Percentiles rank a stretch among this genome's conserved stretches.
phyloP scores from a whole-genome alignment of 257 asterid genomes.

The Ilex asprella region DNA sequence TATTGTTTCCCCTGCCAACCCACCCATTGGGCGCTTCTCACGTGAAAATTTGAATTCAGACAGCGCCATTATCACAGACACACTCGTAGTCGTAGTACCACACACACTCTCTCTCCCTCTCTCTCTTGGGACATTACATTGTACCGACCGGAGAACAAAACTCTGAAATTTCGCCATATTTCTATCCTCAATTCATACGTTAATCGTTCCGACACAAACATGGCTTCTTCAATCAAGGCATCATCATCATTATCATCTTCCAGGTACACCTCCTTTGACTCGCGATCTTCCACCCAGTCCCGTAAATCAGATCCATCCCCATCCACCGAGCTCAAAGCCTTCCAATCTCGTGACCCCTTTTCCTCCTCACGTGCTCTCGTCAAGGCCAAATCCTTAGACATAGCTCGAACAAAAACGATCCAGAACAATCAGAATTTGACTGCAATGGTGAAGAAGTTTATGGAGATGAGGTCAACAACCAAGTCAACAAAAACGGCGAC shows the following conservation, averaged over 20 bases:
- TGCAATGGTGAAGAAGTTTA: slow-evolving; percentile 65
- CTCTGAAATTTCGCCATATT: slow-evolving; percentile 5
- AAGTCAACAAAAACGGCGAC: neutral
- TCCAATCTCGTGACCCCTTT: neutral
- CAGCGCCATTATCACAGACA: slow-evolving; percentile 18
- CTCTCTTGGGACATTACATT: neutral
- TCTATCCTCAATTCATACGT: too few relatives aligned
- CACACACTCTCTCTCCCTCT: slow-evolving; percentile 3
- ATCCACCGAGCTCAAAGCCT: slow-evolving; percentile 33
- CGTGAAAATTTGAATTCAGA: slow-evolving; percentile 21
- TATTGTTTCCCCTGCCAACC: too few relatives aligned
- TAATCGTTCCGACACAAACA: slow-evolving; percentile 7
- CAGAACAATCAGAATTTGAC: slow-evolving; percentile 21
- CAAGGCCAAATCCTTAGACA: slow-evolving; percentile 15
- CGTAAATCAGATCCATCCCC: slow-evolving; percentile 68
- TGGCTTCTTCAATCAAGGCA: slow-evolving; percentile 75
- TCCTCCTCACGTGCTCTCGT: slow-evolving; percentile 38
- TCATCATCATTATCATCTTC: slow-evolving; percentile 55
- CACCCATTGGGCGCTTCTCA: too few relatives aligned
- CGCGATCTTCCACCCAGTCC: slow-evolving; percentile 34
- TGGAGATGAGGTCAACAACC: slow-evolving; percentile 37
- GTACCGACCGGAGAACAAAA: too few relatives aligned
- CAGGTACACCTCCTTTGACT: slow-evolving; percentile 16
- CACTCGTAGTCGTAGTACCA: neutral
- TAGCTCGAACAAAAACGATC: neutral